phyloP scores from a whole-genome alignment of 495 filamentous ascomycete species.

The Niebla homalea region DNA sequence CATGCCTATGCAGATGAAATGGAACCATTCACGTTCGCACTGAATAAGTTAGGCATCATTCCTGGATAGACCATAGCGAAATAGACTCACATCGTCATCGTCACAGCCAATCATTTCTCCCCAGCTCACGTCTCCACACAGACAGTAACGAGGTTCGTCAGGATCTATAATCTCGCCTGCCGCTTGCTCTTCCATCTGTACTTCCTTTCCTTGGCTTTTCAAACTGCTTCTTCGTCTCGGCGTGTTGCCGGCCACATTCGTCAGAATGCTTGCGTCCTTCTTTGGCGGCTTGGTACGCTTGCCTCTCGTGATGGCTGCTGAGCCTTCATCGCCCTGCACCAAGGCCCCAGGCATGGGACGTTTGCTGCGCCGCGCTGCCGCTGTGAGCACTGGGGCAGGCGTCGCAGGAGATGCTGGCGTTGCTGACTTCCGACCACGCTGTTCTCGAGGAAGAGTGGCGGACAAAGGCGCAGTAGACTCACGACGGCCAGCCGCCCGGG shows the following conservation, averaged over 20 bases:
- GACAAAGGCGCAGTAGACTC: constrained; percentile 26
- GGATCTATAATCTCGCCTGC: constrained; percentile 72
- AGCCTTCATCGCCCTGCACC: constrained; percentile 54
- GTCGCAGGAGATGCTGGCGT: constrained; percentile 41
- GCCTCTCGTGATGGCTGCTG: constrained; percentile 61
- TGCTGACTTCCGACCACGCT: constrained; percentile 33
- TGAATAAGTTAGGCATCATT: constrained; percentile 24
- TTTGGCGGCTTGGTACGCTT: constrained; percentile 66
- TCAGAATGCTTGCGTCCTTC: constrained; percentile 40
- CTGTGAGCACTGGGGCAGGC: constrained; percentile 34
- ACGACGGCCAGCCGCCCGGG: constrained; percentile 33
- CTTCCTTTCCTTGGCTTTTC: constrained; percentile 23
- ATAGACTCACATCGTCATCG: constrained; percentile 63
- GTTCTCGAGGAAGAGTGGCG: constrained; percentile 24
- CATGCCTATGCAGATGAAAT: constrained; percentile 76
- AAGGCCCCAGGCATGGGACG: constrained; percentile 68
- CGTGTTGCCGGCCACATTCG: constrained; percentile 22
- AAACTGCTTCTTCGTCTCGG: constrained; percentile 2
- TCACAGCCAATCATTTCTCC: constrained; percentile 95
- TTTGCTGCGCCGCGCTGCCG: constrained; percentile 41
- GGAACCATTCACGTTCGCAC: constrained; percentile 65
- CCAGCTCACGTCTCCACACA: constrained; percentile 84
- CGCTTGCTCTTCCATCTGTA: constrained; percentile 43
- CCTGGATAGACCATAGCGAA: constrained; percentile 1
- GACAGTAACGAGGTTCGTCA: constrained; percentile 76